Percentiles rank a stretch among this genome's conserved stretches.
phyloP scores from a whole-genome alignment of 805 yeast species.

The Yarrowia sp. region DNA sequence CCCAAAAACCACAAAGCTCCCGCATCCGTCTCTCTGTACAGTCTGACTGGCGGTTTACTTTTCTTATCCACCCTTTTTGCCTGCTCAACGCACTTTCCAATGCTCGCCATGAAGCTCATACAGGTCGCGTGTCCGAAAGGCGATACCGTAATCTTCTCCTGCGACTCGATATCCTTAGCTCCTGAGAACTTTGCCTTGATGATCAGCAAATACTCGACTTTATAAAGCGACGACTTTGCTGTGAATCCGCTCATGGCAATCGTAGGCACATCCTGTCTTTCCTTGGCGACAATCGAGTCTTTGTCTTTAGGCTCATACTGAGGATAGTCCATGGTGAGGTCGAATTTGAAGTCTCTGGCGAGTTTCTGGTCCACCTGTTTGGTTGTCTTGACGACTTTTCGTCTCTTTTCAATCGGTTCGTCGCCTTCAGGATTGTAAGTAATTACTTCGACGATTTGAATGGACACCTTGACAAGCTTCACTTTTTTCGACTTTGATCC shows the following conservation, averaged over 20 bases:
- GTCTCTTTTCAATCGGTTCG: slow-evolving; percentile 37
- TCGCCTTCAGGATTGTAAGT: slow-evolving; percentile 37
- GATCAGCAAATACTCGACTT: slow-evolving; percentile 38
- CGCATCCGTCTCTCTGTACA: slow-evolving; percentile 19
- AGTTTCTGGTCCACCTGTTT: slow-evolving; percentile 36
- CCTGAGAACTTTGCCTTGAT: slow-evolving; percentile 41
- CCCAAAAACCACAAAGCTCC: slow-evolving; percentile 22
- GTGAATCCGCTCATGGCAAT: slow-evolving; percentile 40
- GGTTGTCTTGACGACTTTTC: slow-evolving; percentile 36
- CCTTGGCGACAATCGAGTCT: slow-evolving; percentile 37
- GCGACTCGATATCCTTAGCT: slow-evolving; percentile 42
- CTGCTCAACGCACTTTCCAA: slow-evolving; percentile 38
- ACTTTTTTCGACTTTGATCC: slow-evolving; percentile 40
- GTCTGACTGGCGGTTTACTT: background rate
- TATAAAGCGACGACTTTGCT: slow-evolving; percentile 39
- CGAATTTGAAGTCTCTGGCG: slow-evolving; percentile 31
- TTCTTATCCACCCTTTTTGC: slow-evolving; percentile 30
- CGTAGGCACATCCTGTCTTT: slow-evolving; percentile 40
- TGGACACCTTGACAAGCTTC: slow-evolving; percentile 39
- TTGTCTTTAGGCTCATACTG: slow-evolving; percentile 31
- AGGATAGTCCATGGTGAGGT: slow-evolving; percentile 38
- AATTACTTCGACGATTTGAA: slow-evolving; percentile 41
- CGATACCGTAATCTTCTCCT: slow-evolving; percentile 39
- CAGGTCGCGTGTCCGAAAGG: slow-evolving; percentile 42
- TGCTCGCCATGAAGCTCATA: slow-evolving; percentile 38